phyloP scores from a whole-genome alignment of 2,329 filamentous ascomycete species.

The Aspergillus sp. region DNA sequence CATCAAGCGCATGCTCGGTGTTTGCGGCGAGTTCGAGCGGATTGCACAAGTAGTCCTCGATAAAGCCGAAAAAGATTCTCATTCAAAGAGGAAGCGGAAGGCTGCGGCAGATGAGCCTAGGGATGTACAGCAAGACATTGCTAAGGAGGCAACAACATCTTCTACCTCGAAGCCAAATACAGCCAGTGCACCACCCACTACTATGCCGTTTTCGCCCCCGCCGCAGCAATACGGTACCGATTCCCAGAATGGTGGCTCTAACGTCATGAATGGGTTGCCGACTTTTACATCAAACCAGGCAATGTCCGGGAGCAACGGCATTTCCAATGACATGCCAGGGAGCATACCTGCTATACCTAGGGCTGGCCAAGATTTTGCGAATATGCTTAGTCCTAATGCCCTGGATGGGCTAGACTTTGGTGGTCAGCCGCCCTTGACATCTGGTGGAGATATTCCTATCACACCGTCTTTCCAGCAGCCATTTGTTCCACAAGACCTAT shows the following conservation, averaged over 20 bases:
- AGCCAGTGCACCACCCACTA: constrained; percentile 18
- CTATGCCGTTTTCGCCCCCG: constrained; percentile 26
- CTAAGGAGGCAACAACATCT: constrained; percentile 11
- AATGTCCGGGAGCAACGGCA: constrained; percentile 22
- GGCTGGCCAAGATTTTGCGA: constrained; percentile 35
- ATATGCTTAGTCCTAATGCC: constrained; percentile 38
- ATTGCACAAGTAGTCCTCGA: constrained; percentile 90
- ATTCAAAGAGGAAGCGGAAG: constrained; percentile 81
- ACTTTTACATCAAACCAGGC: constrained; percentile 26
- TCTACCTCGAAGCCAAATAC: constrained; percentile 28
- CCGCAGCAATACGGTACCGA: constrained; percentile 25
- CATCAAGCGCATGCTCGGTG: constrained; percentile 87
- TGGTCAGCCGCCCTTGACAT: constrained; percentile 30
- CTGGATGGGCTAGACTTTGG: constrained; percentile 34
- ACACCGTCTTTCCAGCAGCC: constrained; percentile 69
- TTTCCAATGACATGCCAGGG: constrained; percentile 25
- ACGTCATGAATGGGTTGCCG: constrained; percentile 20
- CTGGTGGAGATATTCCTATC: constrained; percentile 32
- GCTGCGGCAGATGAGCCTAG: constrained; percentile 54
- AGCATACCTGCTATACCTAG: constrained; percentile 29
- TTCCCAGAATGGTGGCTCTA: constrained; percentile 14
- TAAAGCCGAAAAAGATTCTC: constrained; percentile 81
- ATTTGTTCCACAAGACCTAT: constrained; percentile 87
- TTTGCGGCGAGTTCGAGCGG: constrained; percentile 94
- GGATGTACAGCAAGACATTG: constrained; percentile 21